A percentile compares a stretch with the other conserved stretches of the same genome.
phyloP scores from a whole-genome alignment of 352 stramenopile species.

The Globisporangium canariense region DNA sequence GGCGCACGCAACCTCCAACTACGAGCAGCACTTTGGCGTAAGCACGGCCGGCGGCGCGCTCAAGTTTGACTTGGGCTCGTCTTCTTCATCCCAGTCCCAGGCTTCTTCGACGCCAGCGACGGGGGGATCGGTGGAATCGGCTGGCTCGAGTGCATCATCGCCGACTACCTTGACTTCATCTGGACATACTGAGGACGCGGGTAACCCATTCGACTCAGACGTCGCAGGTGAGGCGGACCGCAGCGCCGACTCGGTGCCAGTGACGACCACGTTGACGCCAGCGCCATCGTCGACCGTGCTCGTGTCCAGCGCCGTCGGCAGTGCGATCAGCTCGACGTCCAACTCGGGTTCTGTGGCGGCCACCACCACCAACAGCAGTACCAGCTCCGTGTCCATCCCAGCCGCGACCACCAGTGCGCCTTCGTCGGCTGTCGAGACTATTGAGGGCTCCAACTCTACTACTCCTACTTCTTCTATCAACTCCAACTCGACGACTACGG shows the following conservation, averaged over 20 bases:
- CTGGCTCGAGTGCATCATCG: background rate
- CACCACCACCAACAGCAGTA: background rate
- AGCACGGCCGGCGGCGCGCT: conserved; percentile 3
- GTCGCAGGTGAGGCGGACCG: conserved; percentile 8
- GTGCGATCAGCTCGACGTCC: background rate
- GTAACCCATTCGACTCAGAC: background rate
- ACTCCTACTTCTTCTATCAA: background rate
- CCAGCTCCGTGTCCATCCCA: background rate
- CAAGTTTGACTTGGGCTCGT: conserved; percentile 8
- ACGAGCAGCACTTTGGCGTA: conserved; percentile 17
- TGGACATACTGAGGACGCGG: background rate
- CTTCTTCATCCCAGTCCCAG: background rate
- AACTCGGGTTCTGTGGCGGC: background rate
- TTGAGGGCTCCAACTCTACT: background rate
- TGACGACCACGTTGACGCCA: background rate
- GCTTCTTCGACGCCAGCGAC: background rate
- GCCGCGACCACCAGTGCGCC: background rate
- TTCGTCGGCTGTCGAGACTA: background rate
- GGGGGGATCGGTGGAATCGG: background rate
- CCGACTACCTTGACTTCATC: background rate
- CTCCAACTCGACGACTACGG: background rate
- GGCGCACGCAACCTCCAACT: conserved; percentile 5
- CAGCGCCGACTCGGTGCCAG: background rate
- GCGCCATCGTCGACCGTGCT: background rate
- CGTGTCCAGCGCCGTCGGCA: conserved; percentile 4